A percentile compares a stretch with the other conserved stretches of the same genome.
Evolutionary conservation across 164 flowering plant species (phyloP).

Genomic region (Berberis thunbergii): DNA sequence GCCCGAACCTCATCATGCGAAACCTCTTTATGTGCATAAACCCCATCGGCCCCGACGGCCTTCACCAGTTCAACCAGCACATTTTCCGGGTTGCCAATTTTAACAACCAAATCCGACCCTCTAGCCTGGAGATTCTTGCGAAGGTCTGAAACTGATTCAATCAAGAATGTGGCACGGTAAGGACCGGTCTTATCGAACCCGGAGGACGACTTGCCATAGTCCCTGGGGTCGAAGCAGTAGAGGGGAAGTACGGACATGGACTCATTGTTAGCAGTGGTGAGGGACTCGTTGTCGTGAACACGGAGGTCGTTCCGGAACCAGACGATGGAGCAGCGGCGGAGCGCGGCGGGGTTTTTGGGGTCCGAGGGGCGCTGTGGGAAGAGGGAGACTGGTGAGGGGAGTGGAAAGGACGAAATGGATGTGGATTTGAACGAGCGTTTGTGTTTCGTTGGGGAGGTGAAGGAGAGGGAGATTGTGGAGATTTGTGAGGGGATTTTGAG

Average conservation of each 20-base stretch:
- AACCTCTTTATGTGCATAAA: constrained; percentile 75
- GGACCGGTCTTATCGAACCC: constrained; percentile 96
- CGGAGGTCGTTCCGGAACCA: constrained; percentile 95
- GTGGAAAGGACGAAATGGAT: constrained; percentile 35
- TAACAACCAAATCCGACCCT: constrained; percentile 83
- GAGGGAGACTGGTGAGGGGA: constrained; percentile 29
- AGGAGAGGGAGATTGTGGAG: constrained; percentile 30
- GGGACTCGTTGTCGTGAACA: constrained; percentile 77
- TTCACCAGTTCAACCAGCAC: constrained; percentile 67
- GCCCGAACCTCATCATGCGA: constrained; percentile 61
- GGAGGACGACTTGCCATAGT: constrained; percentile 76
- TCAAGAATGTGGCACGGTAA: constrained; percentile 61
- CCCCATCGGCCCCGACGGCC: constrained; percentile 83
- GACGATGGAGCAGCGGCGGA: constrained; percentile 68
- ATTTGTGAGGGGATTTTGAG: constrained; percentile 17
- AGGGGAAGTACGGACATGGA: constrained; percentile 78
- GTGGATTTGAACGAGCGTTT: constrained; percentile 42
- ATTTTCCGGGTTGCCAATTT: constrained; percentile 73
- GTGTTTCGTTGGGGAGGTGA: constrained; percentile 25
- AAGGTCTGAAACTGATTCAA: constrained; percentile 71
- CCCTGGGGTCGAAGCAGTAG: constrained; percentile 85
- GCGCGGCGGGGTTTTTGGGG: constrained; percentile 54
- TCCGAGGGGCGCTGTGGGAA: constrained; percentile 62
- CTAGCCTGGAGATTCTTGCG: constrained; percentile 49
- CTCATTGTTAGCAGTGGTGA: constrained; percentile 63